Conservation (phyloP, 805 yeast genomes). For the Schizosaccharomyces osmophilus region DNA sequence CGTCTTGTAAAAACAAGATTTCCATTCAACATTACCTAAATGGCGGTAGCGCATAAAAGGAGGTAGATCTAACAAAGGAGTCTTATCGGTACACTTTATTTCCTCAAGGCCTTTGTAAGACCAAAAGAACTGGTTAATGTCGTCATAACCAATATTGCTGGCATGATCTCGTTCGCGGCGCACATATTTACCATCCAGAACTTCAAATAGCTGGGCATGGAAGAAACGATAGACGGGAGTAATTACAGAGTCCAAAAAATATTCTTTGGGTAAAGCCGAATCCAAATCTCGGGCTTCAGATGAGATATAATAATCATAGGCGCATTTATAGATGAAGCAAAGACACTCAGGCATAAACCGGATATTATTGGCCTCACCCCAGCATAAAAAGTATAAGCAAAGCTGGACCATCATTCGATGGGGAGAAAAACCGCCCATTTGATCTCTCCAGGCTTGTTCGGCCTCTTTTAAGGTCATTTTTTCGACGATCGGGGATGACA, state of each 20-base stretch:
- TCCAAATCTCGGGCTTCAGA: conserved; percentile 66
- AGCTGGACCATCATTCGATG: conserved; percentile 39
- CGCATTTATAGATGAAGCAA: conserved; percentile 87
- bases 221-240: conserved; percentile 63
- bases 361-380: conserved; percentile 71
- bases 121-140: conserved; percentile 96
- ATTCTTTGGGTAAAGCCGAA: conserved; percentile 28
- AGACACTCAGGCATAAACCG: conserved; percentile 78
- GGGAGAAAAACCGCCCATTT: conserved; percentile 30
- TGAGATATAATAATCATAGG: conserved; percentile 66
- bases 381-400: conserved; percentile 35
- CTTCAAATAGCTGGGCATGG: conserved; percentile 41
- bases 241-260: conserved; percentile 69
- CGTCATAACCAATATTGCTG: conserved; percentile 61
- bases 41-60: conserved; percentile 68
- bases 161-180: conserved; percentile 49
- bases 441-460: conserved; percentile 53
- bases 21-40: conserved; percentile 85
- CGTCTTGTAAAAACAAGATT: conserved; percentile 77
- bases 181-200: conserved; percentile 28
- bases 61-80: conserved; percentile 74
- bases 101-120: conserved; percentile 95
- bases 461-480: conserved; percentile 41
- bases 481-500: neutral
- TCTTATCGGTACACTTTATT: conserved; percentile 73